phyloP scores from a whole-genome alignment of 2,329 filamentous ascomycete species.

The Paecilomyces sp. region DNA sequence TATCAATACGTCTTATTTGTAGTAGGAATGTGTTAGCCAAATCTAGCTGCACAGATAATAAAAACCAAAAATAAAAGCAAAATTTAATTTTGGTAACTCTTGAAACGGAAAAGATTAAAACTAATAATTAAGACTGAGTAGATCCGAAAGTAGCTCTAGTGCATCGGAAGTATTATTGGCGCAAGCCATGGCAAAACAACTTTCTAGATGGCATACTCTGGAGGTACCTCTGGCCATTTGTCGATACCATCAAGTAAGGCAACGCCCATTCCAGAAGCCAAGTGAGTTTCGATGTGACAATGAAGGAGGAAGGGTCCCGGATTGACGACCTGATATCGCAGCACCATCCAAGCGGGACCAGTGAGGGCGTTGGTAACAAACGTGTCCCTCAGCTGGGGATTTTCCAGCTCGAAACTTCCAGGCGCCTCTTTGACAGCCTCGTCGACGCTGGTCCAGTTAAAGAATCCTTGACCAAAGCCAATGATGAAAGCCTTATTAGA shows the following conservation, averaged over 20 bases:
- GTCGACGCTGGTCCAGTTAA: slow-evolving; percentile 34
- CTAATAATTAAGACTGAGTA: background rate
- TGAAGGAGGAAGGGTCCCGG: slow-evolving; percentile 44
- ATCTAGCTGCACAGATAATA: too few relatives aligned
- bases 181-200: background rate
- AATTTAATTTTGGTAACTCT: too few relatives aligned
- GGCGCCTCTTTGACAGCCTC: slow-evolving; percentile 34
- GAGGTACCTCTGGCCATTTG: slow-evolving; percentile 33
- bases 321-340: slow-evolving; percentile 41
- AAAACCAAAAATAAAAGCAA: too few relatives aligned
- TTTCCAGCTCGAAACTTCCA: slow-evolving; percentile 38
- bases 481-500: slow-evolving; percentile 40
- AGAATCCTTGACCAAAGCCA: slow-evolving; percentile 30
- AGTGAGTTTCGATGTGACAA: slow-evolving; percentile 45
- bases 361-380: slow-evolving; percentile 24
- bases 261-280: slow-evolving; percentile 43
- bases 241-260: slow-evolving; percentile 44
- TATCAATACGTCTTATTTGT: too few relatives aligned
- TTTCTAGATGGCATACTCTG: background rate
- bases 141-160: background rate
- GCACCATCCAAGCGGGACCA: slow-evolving; percentile 33
- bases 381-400: slow-evolving; percentile 36
- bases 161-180: background rate
- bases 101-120: background rate
- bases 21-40: too few relatives aligned